phyloP scores from a whole-genome alignment of 768 basidiomycete species.

The Leccinellum rugosiceps region DNA sequence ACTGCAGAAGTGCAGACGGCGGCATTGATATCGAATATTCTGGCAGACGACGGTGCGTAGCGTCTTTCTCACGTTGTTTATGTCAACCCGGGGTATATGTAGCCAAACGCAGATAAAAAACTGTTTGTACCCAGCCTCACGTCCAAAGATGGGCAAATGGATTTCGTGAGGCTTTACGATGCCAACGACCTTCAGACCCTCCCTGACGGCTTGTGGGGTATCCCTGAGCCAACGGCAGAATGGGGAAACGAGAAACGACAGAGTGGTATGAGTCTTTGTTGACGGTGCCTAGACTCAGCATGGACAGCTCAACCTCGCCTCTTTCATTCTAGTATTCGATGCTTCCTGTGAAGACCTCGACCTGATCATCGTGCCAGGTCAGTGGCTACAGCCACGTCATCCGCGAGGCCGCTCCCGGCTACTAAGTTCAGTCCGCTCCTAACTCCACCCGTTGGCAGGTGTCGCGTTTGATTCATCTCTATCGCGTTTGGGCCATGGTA shows the following conservation, averaged over 20 bases:
- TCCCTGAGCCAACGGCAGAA: constrained; percentile 56
- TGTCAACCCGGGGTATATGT: not conserved
- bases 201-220: constrained; percentile 68
- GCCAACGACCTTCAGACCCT: constrained; percentile 55
- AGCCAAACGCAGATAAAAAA: constrained; percentile 46
- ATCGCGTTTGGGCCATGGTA: constrained; percentile 76
- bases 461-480: constrained; percentile 71
- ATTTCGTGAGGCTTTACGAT: constrained; percentile 60
- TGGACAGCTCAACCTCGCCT: constrained; percentile 1
- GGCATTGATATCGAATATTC: constrained; percentile 46
- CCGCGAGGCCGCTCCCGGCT: constrained; percentile 3
- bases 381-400: constrained; percentile 14
- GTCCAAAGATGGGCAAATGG: constrained; percentile 49
- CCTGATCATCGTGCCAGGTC: constrained; percentile 67
- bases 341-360: constrained; percentile 45
- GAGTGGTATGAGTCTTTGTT: constrained; percentile 44
- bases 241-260: constrained; percentile 45
- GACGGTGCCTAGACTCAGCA: not conserved
- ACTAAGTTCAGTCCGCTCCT: constrained; percentile 4
- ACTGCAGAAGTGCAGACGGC: constrained; percentile 63
- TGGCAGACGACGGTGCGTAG: constrained; percentile 48
- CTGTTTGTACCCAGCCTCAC: constrained; percentile 70
- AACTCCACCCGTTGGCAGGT: constrained; percentile 38
- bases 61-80: not conserved
- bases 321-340: constrained; percentile 28